Evolutionary conservation across 768 basidiomycete genomes (phyloP).

Genomic region (Pulveroboletus sp.): DNA sequence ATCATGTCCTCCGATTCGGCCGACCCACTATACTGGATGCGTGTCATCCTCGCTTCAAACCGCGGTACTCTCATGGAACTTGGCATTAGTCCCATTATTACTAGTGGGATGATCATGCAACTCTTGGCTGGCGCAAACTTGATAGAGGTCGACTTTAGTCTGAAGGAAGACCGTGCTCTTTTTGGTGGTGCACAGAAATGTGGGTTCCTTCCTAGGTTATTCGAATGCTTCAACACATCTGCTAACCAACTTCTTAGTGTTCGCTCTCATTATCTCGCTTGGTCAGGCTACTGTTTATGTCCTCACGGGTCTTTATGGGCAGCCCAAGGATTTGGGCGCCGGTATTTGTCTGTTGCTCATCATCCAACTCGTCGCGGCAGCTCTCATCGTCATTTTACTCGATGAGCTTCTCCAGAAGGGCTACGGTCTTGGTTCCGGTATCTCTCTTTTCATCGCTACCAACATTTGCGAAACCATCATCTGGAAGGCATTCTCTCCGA

Average conservation of each 20-base stretch:
- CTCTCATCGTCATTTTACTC: conserved; percentile 95
- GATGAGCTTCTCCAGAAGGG: conserved; percentile 99
- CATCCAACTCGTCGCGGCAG: conserved; percentile 89
- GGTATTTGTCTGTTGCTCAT: conserved; percentile 96
- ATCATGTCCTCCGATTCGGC: conserved; percentile 99
- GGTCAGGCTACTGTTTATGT: conserved; percentile 98
- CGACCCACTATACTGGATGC: conserved; percentile 99
- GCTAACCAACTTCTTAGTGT: conserved; percentile 52
- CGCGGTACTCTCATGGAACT: conserved; percentile 99
- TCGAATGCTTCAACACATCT: not conserved
- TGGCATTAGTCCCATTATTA: conserved; percentile 96
- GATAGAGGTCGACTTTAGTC: conserved; percentile 93
- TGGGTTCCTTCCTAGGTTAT: conserved; percentile 36
- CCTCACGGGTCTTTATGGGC: conserved; percentile 93
- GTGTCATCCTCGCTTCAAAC: conserved; percentile 98
- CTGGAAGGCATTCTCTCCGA: conserved; percentile 99
- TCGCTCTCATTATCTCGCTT: conserved; percentile 93
- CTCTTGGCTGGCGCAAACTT: conserved; percentile 95
- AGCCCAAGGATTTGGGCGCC: conserved; percentile 87
- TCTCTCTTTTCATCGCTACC: conserved; percentile 98
- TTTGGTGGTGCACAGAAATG: conserved; percentile 97
- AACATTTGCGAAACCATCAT: conserved; percentile 99
- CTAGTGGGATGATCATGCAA: conserved; percentile 99
- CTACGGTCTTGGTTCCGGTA: conserved; percentile 97
- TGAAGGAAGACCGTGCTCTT: conserved; percentile 95